These are phyloP conservation scores for Cryptosporidium xiaoi DNA, from an alignment of 169 alveolate species.

Conservation along the genomic window DNA sequence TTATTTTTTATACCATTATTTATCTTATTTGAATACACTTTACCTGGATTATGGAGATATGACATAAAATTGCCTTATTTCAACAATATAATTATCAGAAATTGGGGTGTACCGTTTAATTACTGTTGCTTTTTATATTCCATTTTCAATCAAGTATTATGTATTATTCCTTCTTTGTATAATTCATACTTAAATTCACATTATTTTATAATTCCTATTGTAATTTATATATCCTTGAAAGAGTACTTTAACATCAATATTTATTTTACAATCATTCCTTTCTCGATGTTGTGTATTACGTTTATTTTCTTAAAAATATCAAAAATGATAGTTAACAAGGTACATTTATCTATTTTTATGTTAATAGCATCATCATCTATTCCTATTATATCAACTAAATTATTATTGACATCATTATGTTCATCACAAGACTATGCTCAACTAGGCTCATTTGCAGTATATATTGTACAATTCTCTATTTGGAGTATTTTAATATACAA, in stretches of 20 bases:
- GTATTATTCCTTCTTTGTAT: not conserved
- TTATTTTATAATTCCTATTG: constrained; percentile 5
- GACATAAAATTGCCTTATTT: constrained; percentile 4
- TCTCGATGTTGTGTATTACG: constrained; percentile 35
- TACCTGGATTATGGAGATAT: constrained; percentile 40
- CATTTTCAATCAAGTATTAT: not conserved
- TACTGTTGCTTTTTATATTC: constrained; percentile 44
- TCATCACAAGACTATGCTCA: not conserved
- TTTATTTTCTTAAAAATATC: constrained; percentile 45
- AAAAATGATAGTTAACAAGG: constrained; percentile 3
- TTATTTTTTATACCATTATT: constrained; percentile 39
- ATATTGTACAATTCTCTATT: not conserved
- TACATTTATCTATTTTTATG: not conserved
- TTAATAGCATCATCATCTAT: constrained; percentile 4
- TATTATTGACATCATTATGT: not conserved
- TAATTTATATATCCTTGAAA: constrained; percentile 4
- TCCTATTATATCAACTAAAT: not conserved
- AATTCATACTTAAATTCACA: not conserved
- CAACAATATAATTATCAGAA: not conserved
- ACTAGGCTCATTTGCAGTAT: not conserved
- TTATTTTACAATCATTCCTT: constrained; percentile 5
- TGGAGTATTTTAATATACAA: constrained; percentile 21
- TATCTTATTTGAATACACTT: constrained; percentile 25
- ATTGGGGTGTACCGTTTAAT: constrained; percentile 26
- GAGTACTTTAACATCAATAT: constrained; percentile 2